Base-by-base conservation (phyloP, 306 rosid genomes). In the Cicer cuneatum region DNA sequence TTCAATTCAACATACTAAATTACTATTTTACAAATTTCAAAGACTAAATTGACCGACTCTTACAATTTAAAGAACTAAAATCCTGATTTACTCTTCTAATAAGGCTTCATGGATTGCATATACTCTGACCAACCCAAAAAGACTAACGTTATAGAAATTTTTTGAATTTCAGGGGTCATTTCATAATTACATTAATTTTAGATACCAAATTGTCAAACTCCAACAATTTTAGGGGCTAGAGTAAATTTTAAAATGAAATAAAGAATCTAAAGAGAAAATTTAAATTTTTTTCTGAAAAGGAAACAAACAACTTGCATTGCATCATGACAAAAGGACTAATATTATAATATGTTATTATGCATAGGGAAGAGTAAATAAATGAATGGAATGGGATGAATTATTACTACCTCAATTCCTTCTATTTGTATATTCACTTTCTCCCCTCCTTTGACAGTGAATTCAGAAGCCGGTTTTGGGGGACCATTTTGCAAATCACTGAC, bases 341-440 rank as follows among this genome's bases (percentile, higher is more conserved):
- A 72, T 77, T 6, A 65, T 47, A 53, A 71, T 14, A 0, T 46
- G 71, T 21, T 1, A 39, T 6, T 8, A 5, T 39, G 39, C 59
- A 38, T 61, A 43, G 70, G 57, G 59, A 76, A 71, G 24, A 64
- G 74, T 16, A 54, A 49, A 45, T 16, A 54, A 49, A 45, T 15
- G 39, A 52, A 47, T 16, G 35, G 0, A 29, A 70, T 16, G 74
- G 74, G 66, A 24, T 70, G 70, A 66, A 73, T 78, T 21, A 73
- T 82, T 47, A 39, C 52, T 51, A 69, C 99, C 99, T 94, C 99
- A 80, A 94, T 92, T 73, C 99, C 99, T 86, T 92, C 99, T 7
- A 94, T 90, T 80, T 94, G 96, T 48, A 94, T 92, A 85, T 94
- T 94, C 69, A 94, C 97, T 83, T 87, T 94, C 93, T 92, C 99